These are phyloP conservation scores for Beauveria rudraprayagi DNA, from an alignment of 2,329 filamentous ascomycete genomes.

Conservation along the genomic window DNA sequence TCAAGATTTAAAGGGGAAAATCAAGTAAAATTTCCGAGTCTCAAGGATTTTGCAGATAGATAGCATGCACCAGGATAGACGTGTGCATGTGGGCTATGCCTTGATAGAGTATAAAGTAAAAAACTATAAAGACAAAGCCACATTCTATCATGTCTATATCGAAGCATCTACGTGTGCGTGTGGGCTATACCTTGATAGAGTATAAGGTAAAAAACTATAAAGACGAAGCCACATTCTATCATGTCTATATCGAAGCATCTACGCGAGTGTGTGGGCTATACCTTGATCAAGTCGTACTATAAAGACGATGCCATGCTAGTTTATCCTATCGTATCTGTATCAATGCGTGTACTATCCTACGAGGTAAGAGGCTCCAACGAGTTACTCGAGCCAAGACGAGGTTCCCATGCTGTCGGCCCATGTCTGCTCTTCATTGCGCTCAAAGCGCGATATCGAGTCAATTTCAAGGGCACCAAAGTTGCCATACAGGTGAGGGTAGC, in stretches of 20 bases:
- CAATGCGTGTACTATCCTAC: not conserved
- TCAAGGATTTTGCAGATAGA: too few species aligned
- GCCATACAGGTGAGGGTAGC: constrained; percentile 52
- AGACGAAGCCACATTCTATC: not conserved
- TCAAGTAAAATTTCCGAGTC: not conserved
- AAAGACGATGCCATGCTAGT: not conserved
- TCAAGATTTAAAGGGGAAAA: constrained; percentile 34
- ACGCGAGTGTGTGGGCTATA: not conserved
- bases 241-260: not conserved
- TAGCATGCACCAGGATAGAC: not conserved
- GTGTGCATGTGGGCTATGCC: not conserved
- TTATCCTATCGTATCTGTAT: not conserved
- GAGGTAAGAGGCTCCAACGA: not conserved
- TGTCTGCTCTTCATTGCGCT: constrained; percentile 31
- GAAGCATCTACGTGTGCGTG: not conserved
- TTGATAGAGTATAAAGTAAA: not conserved
- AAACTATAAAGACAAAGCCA: not conserved
- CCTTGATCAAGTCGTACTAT: too few species aligned
- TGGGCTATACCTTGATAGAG: not conserved
- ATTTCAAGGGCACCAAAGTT: constrained; percentile 48
- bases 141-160: not conserved
- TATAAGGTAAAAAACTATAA: not conserved
- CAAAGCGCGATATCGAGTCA: constrained; percentile 37
- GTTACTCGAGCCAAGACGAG: constrained; percentile 34
- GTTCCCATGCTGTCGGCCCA: constrained; percentile 40